phyloP scores from a whole-genome alignment of 176 grass and related monocot genomes.

The Alopecurus myosuroides region DNA sequence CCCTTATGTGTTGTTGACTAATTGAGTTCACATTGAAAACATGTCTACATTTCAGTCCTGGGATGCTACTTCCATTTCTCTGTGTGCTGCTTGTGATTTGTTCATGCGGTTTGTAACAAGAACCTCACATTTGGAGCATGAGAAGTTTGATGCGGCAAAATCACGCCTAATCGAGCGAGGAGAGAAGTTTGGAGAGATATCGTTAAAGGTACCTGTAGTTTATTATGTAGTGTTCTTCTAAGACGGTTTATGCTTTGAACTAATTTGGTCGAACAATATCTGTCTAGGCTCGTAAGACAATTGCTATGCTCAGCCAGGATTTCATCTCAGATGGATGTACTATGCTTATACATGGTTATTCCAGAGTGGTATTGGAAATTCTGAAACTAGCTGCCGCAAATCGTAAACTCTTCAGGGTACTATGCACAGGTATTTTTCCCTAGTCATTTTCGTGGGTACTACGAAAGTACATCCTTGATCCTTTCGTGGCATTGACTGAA shows the following conservation, averaged over 20 bases:
- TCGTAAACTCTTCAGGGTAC: slow-evolving; percentile 79
- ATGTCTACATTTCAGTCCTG: slow-evolving; percentile 59
- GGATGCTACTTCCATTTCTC: slow-evolving; percentile 91
- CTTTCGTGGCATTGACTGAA: neutral
- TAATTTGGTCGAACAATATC: slow-evolving; percentile 1
- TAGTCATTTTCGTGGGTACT: too few relatives aligned
- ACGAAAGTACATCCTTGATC: slow-evolving; percentile 13
- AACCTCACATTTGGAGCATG: slow-evolving; percentile 90
- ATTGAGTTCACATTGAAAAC: neutral
- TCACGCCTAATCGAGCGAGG: slow-evolving; percentile 89
- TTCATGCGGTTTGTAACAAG: slow-evolving; percentile 98
- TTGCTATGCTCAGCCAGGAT: slow-evolving; percentile 96
- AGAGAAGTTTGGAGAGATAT: slow-evolving; percentile 98
- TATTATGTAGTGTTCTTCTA: neutral
- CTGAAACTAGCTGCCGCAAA: slow-evolving; percentile 85
- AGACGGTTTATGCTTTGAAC: neutral
- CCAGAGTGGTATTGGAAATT: slow-evolving; percentile 91
- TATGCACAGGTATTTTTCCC: slow-evolving; percentile 75
- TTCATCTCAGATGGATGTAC: slow-evolving; percentile 90
- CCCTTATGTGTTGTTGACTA: neutral
- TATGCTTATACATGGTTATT: slow-evolving; percentile 88
- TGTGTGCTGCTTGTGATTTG: slow-evolving; percentile 88
- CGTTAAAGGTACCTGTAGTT: slow-evolving; percentile 63
- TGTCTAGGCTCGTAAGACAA: slow-evolving; percentile 85
- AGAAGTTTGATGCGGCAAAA: slow-evolving; percentile 92